These are phyloP conservation scores for Eurotiales sp. DNA, from an alignment of 2,329 filamentous ascomycete species.

Conservation along the genomic window DNA sequence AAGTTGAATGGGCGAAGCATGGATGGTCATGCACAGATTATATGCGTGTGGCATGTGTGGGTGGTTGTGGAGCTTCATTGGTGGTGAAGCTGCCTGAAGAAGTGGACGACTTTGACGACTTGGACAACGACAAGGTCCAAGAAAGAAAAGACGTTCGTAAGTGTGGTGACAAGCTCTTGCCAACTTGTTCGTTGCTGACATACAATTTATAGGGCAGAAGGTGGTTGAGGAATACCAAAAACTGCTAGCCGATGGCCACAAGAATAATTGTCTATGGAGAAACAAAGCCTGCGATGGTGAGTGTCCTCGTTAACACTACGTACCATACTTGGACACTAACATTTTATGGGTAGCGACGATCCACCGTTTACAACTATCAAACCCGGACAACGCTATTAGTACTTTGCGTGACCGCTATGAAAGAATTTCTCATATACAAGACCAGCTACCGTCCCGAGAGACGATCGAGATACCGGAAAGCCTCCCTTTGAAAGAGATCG, in stretches of 20 bases:
- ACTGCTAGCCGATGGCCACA: slow-evolving; percentile 70
- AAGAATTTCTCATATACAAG: slow-evolving; percentile 41
- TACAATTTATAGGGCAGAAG: slow-evolving; percentile 48
- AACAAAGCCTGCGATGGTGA: slow-evolving; percentile 81
- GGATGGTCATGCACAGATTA: slow-evolving; percentile 84
- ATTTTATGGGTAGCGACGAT: slow-evolving; percentile 52
- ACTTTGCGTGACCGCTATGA: slow-evolving; percentile 62
- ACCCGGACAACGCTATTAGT: slow-evolving; percentile 56
- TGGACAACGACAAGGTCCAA: slow-evolving; percentile 40
- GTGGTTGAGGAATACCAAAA: slow-evolving; percentile 73
- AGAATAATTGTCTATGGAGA: slow-evolving; percentile 80
- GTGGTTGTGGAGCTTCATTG: slow-evolving; percentile 78
- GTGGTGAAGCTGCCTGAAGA: slow-evolving; percentile 73
- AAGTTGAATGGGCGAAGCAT: slow-evolving; percentile 90
- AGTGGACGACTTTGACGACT: slow-evolving; percentile 52
- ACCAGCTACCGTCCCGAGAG: slow-evolving; percentile 32
- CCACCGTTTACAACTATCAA: slow-evolving; percentile 62
- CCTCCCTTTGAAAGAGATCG: slow-evolving; percentile 29
- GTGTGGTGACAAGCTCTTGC: slow-evolving; percentile 18
- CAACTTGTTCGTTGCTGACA: neutral
- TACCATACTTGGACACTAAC: neutral
- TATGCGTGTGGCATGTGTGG: slow-evolving; percentile 76
- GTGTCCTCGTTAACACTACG: slow-evolving; percentile 5
- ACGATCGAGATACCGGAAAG: slow-evolving; percentile 29
- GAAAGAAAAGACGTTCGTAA: slow-evolving; percentile 42